These are phyloP conservation scores for Waltergamsia citrina DNA, from an alignment of 2,329 filamentous ascomycete species.

Conservation along the genomic window DNA sequence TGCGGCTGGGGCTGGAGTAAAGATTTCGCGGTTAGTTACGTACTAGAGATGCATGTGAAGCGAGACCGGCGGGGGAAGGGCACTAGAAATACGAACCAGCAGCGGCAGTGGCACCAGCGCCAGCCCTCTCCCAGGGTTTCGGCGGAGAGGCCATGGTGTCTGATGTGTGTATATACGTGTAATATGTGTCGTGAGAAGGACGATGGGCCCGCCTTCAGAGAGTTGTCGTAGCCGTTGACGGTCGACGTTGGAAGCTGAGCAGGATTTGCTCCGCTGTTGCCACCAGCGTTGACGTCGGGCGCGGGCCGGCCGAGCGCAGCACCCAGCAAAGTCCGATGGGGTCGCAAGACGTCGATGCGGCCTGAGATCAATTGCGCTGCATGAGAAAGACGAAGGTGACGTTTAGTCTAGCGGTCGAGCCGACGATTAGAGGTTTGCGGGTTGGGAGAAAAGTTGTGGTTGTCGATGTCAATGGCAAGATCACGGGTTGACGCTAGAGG, in stretches of 20 bases:
- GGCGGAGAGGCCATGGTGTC: constrained; percentile 67
- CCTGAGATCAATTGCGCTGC: neutral
- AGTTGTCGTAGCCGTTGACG: neutral
- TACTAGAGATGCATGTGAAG: constrained; percentile 29
- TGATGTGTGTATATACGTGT: neutral
- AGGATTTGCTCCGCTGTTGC: neutral
- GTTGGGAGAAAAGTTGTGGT: too few species aligned
- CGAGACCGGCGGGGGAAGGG: too few species aligned
- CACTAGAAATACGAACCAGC: too few species aligned
- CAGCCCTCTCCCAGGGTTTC: constrained; percentile 91
- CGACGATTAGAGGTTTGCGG: too few species aligned
- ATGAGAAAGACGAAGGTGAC: too few species aligned
- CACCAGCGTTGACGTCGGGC: neutral
- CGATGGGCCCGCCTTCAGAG: neutral
- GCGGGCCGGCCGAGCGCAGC: neutral
- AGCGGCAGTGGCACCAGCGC: constrained; percentile 28
- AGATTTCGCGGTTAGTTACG: constrained; percentile 14
- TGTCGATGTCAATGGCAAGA: neutral
- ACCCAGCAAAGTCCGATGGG: neutral
- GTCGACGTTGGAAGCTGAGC: neutral
- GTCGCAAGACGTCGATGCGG: neutral
- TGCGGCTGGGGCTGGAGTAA: constrained; percentile 6
- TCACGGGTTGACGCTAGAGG: neutral
- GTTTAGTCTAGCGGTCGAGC: too few species aligned
- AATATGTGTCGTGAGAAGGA: neutral